phyloP scores from a whole-genome alignment of 768 basidiomycete species.

The Xerocomus potaroensis region DNA sequence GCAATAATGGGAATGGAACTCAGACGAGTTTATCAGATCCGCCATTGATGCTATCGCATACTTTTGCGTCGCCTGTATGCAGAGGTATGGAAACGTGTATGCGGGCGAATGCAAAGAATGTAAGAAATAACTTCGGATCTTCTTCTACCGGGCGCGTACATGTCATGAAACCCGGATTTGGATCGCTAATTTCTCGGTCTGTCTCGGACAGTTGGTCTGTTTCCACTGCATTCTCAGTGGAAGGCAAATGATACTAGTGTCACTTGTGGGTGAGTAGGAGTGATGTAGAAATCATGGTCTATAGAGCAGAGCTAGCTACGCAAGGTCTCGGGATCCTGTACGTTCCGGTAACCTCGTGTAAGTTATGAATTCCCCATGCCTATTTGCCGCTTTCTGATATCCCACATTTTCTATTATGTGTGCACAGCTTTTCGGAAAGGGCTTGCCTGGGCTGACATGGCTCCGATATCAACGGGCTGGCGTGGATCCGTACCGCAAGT shows the following conservation, averaged over 20 bases:
- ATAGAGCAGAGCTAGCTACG: constrained; percentile 13
- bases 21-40: constrained; percentile 19
- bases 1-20: constrained; percentile 32
- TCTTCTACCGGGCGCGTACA: constrained; percentile 20
- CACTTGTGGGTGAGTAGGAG: constrained; percentile 21
- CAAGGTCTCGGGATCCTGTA: constrained; percentile 11
- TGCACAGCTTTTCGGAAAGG: too few species aligned
- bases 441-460: too few species aligned
- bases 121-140: constrained; percentile 24
- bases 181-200: constrained; percentile 22
- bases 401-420: too few species aligned
- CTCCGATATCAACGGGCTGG: too few species aligned
- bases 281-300: constrained; percentile 18
- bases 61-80: constrained; percentile 31
- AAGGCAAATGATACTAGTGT: constrained; percentile 24
- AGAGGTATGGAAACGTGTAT: constrained; percentile 29
- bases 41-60: constrained; percentile 23
- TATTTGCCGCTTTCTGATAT: too few species aligned
- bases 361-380: background rate
- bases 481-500: constrained; percentile 5
- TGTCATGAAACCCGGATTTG: constrained; percentile 21
- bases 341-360: constrained; percentile 17
- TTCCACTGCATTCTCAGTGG: constrained; percentile 15
- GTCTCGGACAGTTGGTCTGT: constrained; percentile 22
- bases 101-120: constrained; percentile 36